Evolutionary conservation across 352 stramenopile genomes (phyloP), one percentile per base, ranked within the genome.

Genomic region (Pythium coloratum): DNA sequence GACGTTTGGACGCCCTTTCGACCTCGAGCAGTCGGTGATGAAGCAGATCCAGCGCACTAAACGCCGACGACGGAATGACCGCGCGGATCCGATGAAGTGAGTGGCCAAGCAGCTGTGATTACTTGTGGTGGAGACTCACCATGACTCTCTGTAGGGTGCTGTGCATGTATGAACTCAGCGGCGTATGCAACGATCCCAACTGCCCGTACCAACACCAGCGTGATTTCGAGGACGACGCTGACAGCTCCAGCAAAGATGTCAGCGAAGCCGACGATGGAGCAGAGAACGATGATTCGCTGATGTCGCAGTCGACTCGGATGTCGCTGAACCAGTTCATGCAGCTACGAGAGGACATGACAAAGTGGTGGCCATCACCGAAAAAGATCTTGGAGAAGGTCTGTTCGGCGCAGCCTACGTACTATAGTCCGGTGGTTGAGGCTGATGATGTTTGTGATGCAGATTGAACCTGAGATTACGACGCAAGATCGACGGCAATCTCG

Each of bases 151-250:
- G 12, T 57, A 94, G 86, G 65, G 73, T 88, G 28, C 50, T 91
- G 38, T 94, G 86, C 63, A 76, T 86, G 30, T 94, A 81, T 60
- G 86, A 94, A 32, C 66, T 92, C 38, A 88, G 85, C 47, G 86
- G 86, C 7, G 77, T 88, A 33, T 94, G 86, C 71, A 92, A 92
- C 34, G 86, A 94, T 46, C 69, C 77, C 3, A 89, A 84, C 47
- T 94, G 86, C 50, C 69, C 70, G 0, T 87, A 84, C 28, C 82
- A 88, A 63, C 86, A 94, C 46, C 69, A 80, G 36, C 78, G 79
- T 55, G 86, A 94, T 54, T 87, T 87, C 65, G 61, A 78, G 9
- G 50, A 34, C 0, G 53, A 30, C 0, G 55, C 69, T 6, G 42
- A 28, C 0, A 33, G 62, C 2, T 32, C 32, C 57, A 62, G 47